Base-by-base conservation (phyloP, 306 rosid genomes). In the Cucurbita pepo region DNA sequence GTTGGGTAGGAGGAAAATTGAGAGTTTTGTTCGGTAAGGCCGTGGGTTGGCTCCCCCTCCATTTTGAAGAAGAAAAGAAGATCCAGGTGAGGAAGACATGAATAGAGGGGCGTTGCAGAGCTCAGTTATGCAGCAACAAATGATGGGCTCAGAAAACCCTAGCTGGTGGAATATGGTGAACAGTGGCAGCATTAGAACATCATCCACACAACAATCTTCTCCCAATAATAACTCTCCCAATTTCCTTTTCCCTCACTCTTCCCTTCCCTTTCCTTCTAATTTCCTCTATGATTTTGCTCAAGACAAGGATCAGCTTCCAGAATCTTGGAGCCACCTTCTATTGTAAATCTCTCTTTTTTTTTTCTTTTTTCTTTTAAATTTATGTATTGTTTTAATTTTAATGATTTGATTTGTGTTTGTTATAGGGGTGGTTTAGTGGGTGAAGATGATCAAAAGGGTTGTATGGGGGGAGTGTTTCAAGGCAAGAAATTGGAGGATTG, bases 91-190 rank as follows among this genome's bases (percentile, higher is more conserved):
- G 56, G 0, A 43, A 47, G 43, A 10, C 15, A 93, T 91, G 99
- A 91, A 95, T 88, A 86, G 90, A 89, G 87, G 88, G 66, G 83
- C 81, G 37, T 80, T 85, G 59, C 95, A 95, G 50, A 91, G 95
- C 81, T 86, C 96, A 37, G 92, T 92, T 56, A 91, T 88, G 88
- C 99, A 95, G 88, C 99, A 95, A 80, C 96, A 89, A 80, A 91
- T 95, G 86, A 90, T 87, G 89, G 80, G 76, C 52, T 82, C 93
- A 65, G 92, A 92, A 58, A 91, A 91, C 90, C 91, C 99, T 84
- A 95, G 82, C 60, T 89, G 91, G 95, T 95, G 97, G 99, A 88
- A 81, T 79, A 81, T 87, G 85, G 91, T 89, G 85, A 94, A 89
- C 75, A 83, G 56, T 66, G 71, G 51, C 3, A 18, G 10, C 79